These are phyloP conservation scores for Skeletonema costatum DNA, from an alignment of 108 stramenopile species.

Conservation along the genomic window DNA sequence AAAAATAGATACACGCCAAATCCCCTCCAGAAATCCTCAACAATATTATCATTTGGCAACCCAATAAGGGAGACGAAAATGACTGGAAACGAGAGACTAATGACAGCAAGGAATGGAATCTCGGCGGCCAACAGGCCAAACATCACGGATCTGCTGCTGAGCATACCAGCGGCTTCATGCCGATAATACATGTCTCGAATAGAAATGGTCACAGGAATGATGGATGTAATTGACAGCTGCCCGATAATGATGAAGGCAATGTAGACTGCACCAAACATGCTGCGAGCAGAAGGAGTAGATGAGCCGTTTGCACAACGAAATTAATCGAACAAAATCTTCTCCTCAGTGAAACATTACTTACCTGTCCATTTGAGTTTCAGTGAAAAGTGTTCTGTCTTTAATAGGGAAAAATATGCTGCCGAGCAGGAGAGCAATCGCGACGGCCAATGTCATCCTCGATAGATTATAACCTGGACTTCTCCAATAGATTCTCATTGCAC, in stretches of 20 bases:
- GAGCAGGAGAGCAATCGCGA: slow-evolving; percentile 25
- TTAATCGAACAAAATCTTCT: background rate
- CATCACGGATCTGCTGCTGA: slow-evolving; percentile 25
- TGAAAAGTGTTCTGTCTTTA: background rate
- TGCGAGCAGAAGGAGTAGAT: background rate
- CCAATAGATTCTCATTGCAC: slow-evolving; percentile 44
- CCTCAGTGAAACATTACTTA: slow-evolving; percentile 1
- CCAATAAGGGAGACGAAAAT: slow-evolving; percentile 25
- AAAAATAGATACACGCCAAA: slow-evolving; percentile 42
- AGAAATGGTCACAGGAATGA: slow-evolving; percentile 46
- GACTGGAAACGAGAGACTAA: slow-evolving; percentile 17
- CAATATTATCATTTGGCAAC: background rate
- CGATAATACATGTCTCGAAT: slow-evolving; percentile 63
- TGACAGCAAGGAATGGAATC: slow-evolving; percentile 29
- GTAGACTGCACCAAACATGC: slow-evolving; percentile 45
- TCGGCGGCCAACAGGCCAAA: slow-evolving; percentile 42
- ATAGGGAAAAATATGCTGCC: slow-evolving; percentile 32
- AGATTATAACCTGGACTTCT: slow-evolving; percentile 51
- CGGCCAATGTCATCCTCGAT: slow-evolving; percentile 17
- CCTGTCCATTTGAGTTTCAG: slow-evolving; percentile 15
- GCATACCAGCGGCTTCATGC: slow-evolving; percentile 48
- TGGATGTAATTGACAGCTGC: slow-evolving; percentile 39
- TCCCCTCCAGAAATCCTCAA: background rate
- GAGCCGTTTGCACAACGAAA: background rate
- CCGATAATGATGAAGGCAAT: slow-evolving; percentile 56